These are phyloP conservation scores for Diaporthe citri DNA, from an alignment of 2,329 filamentous ascomycete species.

Conservation along the genomic window DNA sequence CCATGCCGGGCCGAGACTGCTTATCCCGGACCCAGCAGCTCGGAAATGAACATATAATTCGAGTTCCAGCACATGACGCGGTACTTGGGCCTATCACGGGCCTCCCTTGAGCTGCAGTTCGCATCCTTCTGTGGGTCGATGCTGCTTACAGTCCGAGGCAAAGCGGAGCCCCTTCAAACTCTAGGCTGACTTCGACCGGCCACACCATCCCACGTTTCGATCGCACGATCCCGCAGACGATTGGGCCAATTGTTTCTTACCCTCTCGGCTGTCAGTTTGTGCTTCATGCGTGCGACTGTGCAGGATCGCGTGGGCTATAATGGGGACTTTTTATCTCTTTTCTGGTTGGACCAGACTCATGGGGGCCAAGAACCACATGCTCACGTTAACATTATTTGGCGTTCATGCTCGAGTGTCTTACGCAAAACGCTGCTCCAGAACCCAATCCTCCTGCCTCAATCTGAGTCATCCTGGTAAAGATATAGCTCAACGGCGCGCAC, in stretches of 20 bases:
- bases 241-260: neutral
- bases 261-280: neutral
- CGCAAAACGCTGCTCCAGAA: neutral
- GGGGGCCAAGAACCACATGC: conserved; percentile 6
- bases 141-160: conserved; percentile 27
- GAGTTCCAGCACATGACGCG: conserved; percentile 1
- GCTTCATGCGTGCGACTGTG: neutral
- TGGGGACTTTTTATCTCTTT: neutral
- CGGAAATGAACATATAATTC: conserved; percentile 23
- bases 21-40: neutral
- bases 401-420: neutral
- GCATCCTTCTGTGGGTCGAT: conserved; percentile 30
- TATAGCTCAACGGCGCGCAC: neutral
- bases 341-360: neutral
- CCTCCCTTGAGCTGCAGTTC: neutral
- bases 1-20: neutral
- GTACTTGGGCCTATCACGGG: conserved; percentile 11
- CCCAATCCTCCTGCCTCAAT: neutral
- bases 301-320: neutral
- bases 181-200: conserved; percentile 1
- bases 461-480: conserved; percentile 9
- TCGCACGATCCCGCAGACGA: neutral
- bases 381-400: conserved; percentile 1
- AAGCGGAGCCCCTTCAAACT: conserved; percentile 11
- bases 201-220: neutral